phyloP scores from a whole-genome alignment of 352 stramenopile genomes.

The Peronospora destructor region DNA sequence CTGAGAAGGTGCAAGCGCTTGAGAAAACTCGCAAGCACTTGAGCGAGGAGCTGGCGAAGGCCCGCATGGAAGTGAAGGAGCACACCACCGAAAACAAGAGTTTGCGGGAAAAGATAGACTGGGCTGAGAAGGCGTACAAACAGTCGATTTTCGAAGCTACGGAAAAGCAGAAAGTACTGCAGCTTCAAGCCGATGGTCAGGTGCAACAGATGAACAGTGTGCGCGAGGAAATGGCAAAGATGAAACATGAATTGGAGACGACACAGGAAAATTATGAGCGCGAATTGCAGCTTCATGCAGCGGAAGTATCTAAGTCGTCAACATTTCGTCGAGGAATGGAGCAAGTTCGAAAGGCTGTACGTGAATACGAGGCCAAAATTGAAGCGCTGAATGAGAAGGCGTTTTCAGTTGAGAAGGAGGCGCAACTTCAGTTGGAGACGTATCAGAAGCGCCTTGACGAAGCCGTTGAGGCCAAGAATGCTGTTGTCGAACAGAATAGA shows the following conservation, averaged over 20 bases:
- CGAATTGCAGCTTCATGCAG: slow-evolving; percentile 72
- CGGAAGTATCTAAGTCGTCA: slow-evolving; percentile 51
- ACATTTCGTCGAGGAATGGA: slow-evolving; percentile 48
- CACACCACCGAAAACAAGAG: slow-evolving; percentile 51
- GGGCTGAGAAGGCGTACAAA: slow-evolving; percentile 33
- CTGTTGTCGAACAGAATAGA: slow-evolving; percentile 60
- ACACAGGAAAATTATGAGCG: slow-evolving; percentile 80
- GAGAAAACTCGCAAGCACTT: slow-evolving; percentile 36
- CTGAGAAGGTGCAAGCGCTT: slow-evolving; percentile 41
- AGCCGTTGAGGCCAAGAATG: slow-evolving; percentile 40
- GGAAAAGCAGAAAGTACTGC: slow-evolving; percentile 41
- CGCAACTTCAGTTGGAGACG: slow-evolving; percentile 26
- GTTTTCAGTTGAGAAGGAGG: slow-evolving; percentile 31
- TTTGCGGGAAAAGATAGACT: slow-evolving; percentile 62
- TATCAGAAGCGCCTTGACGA: slow-evolving; percentile 52
- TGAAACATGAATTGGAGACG: slow-evolving; percentile 39
- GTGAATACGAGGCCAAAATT: slow-evolving; percentile 32
- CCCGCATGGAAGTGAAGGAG: slow-evolving; percentile 47
- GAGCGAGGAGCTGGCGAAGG: slow-evolving; percentile 40
- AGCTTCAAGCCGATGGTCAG: slow-evolving; percentile 37
- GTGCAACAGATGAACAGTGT: slow-evolving; percentile 42
- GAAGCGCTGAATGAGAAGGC: slow-evolving; percentile 38
- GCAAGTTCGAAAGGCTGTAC: slow-evolving; percentile 34
- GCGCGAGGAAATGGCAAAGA: slow-evolving; percentile 36
- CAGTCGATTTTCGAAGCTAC: slow-evolving; percentile 30